Conservation (phyloP, 179 eudicot species). For the Patellifolia procumbens region DNA sequence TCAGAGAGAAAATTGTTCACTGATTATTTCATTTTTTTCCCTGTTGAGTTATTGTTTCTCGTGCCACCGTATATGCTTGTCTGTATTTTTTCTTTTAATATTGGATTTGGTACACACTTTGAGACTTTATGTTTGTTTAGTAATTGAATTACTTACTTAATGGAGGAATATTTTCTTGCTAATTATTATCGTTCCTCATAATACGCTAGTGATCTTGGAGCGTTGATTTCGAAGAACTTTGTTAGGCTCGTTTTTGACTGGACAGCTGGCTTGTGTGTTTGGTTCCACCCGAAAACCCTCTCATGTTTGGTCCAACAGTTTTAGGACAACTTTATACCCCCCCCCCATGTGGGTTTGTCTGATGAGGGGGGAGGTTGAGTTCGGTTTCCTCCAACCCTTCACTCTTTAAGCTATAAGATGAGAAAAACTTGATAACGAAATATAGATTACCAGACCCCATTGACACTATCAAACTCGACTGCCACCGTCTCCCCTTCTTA, state of each 20-base stretch:
- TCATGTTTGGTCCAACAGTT: too few relatives aligned
- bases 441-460: not conserved
- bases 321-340: too few relatives aligned
- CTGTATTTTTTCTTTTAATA: not conserved
- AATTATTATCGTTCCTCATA: not conserved
- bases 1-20: too few relatives aligned
- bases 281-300: not conserved
- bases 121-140: not conserved
- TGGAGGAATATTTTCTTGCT: not conserved
- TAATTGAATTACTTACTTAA: not conserved
- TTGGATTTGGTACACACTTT: not conserved
- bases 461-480: not conserved
- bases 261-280: not conserved
- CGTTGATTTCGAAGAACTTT: not conserved
- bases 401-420: not conserved
- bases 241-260: not conserved
- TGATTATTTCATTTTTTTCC: too few relatives aligned
- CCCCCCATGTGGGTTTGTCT: too few relatives aligned
- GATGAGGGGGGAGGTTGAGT: too few relatives aligned
- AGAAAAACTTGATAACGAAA: not conserved
- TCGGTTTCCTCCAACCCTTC: not conserved
- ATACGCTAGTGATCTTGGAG: not conserved
- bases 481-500: too few relatives aligned
- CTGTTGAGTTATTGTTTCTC: not conserved
- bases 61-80: not conserved